A percentile compares a stretch with the other conserved stretches of the same genome.
These are phyloP conservation scores for Thelonectria discophora DNA, from an alignment of 2,329 filamentous ascomycete genomes.

Conservation along the genomic window DNA sequence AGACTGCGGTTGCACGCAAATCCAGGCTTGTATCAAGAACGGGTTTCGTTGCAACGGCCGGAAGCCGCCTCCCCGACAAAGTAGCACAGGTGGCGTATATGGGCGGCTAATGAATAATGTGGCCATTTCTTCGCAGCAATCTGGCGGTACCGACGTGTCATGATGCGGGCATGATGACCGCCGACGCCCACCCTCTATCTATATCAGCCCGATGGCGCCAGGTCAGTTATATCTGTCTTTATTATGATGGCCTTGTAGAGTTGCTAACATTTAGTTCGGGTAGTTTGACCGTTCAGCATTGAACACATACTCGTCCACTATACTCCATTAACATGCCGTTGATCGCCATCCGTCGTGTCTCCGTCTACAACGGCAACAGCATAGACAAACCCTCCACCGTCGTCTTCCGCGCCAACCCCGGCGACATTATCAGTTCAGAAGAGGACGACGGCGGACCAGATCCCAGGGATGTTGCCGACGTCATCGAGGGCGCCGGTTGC, in stretches of 20 bases:
- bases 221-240: not conserved
- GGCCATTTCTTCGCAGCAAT: no score
- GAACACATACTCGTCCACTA: no score
- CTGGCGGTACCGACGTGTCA: not conserved
- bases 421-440: not conserved
- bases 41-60: not conserved
- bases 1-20: not conserved
- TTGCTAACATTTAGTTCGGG: no score
- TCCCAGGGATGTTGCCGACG: not conserved
- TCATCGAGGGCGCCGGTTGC: constrained; percentile 48
- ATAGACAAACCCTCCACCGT: not conserved
- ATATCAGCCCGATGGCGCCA: no score
- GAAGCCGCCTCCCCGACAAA: not conserved
- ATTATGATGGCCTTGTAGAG: not conserved
- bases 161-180: constrained; percentile 2
- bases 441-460: not conserved
- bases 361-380: not conserved
- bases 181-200: not conserved
- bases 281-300: no score
- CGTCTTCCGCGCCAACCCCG: not conserved
- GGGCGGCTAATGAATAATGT: no score
- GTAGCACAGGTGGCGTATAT: no score
- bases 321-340: not conserved
- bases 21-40: not conserved
- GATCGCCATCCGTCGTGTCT: not conserved